These are phyloP conservation scores for Juncus inflexus DNA, from an alignment of 176 grass and related monocot genomes.

Conservation along the genomic window DNA sequence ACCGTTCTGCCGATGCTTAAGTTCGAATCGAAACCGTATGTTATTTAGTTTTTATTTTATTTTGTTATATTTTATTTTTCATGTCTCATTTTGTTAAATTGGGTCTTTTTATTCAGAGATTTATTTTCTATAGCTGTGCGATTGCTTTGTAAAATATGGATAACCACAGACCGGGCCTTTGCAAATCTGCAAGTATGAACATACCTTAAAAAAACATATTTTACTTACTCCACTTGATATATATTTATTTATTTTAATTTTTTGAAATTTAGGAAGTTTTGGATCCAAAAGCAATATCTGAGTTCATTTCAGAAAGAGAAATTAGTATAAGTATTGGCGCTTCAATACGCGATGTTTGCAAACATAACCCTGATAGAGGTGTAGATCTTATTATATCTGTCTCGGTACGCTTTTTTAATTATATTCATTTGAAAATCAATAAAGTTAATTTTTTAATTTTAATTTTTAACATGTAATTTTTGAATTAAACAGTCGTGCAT, in stretches of 20 bases:
- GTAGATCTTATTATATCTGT: conserved; percentile 88
- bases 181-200: conserved; percentile 82
- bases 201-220: conserved; percentile 30
- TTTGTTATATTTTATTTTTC: conserved; percentile 21
- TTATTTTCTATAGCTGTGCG: conserved; percentile 68
- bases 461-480: no score
- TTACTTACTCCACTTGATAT: conserved; percentile 12
- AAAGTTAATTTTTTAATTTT: no score
- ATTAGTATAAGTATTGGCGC: conserved; percentile 61
- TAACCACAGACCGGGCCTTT: conserved; percentile 66
- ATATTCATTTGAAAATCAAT: no score
- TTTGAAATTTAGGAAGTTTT: conserved; percentile 61
- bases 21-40: conserved; percentile 56
- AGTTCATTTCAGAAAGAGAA: conserved; percentile 56
- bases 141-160: conserved; percentile 88
- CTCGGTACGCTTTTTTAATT: conserved; percentile 47
- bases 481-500: conserved; percentile 62
- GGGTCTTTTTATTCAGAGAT: conserved; percentile 35
- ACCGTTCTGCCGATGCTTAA: conserved; percentile 78
- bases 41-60: conserved; percentile 25
- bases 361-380: conserved; percentile 85
- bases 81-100: conserved; percentile 19
- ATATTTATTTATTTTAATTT: background rate
- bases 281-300: conserved; percentile 57
- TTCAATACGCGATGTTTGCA: conserved; percentile 92